These are phyloP conservation scores for Fusarium nelsonii DNA, from an alignment of 2,329 filamentous ascomycete species.

Conservation along the genomic window DNA sequence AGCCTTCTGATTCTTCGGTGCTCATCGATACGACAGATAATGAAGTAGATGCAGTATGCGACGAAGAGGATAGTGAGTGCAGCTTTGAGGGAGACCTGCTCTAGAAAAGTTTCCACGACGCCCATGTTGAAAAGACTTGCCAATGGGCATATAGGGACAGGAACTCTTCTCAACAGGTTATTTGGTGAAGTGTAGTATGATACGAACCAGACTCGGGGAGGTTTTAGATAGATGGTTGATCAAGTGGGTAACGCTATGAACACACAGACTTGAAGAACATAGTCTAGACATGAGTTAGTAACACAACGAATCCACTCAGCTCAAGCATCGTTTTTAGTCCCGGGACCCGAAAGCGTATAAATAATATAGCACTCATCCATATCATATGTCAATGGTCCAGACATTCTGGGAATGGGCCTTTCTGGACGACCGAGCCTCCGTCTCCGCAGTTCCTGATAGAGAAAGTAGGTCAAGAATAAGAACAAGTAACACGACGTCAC, in stretches of 20 bases:
- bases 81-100: slow-evolving; percentile 58
- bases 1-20: slow-evolving; percentile 60
- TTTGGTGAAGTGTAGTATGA: neutral
- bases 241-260: slow-evolving; percentile 9
- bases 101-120: slow-evolving; percentile 62
- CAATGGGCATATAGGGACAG: neutral
- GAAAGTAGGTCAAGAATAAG: slow-evolving; percentile 1
- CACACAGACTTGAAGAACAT: neutral
- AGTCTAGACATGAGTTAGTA: neutral
- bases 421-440: slow-evolving; percentile 31
- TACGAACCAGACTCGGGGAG: neutral
- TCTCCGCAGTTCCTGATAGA: slow-evolving; percentile 10
- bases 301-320: neutral
- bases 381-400: neutral
- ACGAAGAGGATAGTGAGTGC: slow-evolving; percentile 54
- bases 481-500: slow-evolving; percentile 25
- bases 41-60: slow-evolving; percentile 55
- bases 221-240: neutral
- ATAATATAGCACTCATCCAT: neutral
- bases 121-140: slow-evolving; percentile 55
- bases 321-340: neutral
- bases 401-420: slow-evolving; percentile 17
- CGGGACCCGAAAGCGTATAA: slow-evolving; percentile 11
- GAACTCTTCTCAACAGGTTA: neutral
- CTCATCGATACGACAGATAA: slow-evolving; percentile 56